Conservation (phyloP, 2,329 filamentous ascomycete species). For the Hawksworthiomyces lignivorus region DNA sequence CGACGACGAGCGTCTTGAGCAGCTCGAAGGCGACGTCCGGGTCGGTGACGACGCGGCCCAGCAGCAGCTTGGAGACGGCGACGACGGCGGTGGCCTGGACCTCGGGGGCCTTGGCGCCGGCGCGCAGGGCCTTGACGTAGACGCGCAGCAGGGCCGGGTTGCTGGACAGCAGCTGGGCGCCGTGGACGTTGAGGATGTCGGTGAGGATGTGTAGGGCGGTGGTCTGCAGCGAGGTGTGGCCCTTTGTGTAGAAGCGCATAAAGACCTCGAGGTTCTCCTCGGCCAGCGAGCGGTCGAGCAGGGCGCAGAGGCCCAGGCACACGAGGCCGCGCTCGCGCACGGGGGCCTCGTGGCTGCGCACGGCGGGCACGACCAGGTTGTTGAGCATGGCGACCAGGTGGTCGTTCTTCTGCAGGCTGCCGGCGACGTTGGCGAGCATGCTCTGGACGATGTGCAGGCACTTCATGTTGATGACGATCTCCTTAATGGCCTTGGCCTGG, state of each 20-base stretch:
- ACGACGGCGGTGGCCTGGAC: conserved; percentile 77
- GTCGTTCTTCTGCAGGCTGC: conserved; percentile 79
- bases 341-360: conserved; percentile 85
- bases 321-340: conserved; percentile 85
- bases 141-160: conserved; percentile 71
- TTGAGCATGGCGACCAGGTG: conserved; percentile 97
- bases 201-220: conserved; percentile 87
- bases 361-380: conserved; percentile 90
- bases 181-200: conserved; percentile 86
- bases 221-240: conserved; percentile 80
- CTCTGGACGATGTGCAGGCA: conserved; percentile 95
- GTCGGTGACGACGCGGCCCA: conserved; percentile 71
- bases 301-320: conserved; percentile 82
- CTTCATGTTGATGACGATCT: conserved; percentile 97
- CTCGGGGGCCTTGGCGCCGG: conserved; percentile 55
- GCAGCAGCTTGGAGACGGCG: conserved; percentile 77
- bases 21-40: conserved; percentile 60
- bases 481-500: conserved; percentile 68
- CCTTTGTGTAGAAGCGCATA: conserved; percentile 92
- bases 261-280: conserved; percentile 89
- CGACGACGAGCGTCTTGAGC: conserved; percentile 74
- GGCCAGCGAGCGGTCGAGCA: conserved; percentile 85
- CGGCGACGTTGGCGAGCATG: conserved; percentile 89
- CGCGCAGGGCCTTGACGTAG: conserved; percentile 75
- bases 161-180: conserved; percentile 62